Base-by-base conservation (phyloP, 1,139 yeast species). In the Magnusiomyces starmeri region DNA sequence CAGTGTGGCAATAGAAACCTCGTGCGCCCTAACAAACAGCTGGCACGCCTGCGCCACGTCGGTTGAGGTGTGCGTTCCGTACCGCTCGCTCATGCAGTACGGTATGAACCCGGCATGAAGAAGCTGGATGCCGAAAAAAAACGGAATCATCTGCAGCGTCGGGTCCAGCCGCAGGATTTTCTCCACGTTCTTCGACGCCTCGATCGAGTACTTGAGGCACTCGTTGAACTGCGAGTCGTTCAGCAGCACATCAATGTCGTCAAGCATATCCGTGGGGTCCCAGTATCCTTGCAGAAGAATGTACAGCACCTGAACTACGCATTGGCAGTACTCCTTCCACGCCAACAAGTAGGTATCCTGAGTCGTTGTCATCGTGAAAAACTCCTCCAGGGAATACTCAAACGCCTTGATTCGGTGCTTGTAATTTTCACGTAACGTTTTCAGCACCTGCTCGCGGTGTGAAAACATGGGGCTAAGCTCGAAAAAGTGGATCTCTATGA, bases 11-110 rank as follows among this genome's bases (percentile, higher is more conserved):
- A 65, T 63, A 47, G 68, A 64, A 20, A 64, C 68, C 49, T 65
- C 69, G 47, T 65, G 69, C 4, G 69, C 69, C 7, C 68, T 60
- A 3, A 65, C 65, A 41, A 65, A 60, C 4, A 62, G 57, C 51
- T 66, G 68, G 50, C 68, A 63, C 1, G 68, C 68, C 37, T 61
- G 63, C 9, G 64, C 60, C 27, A 66, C 65, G 34, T 65, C 69
- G 24, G 62, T 62, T 24, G 65, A 60, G 7, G 66, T 65, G 34
- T 63, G 62, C 4, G 61, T 57, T 40, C 63, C 69, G 20, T 62
- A 62, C 32, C 64, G 59, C 43, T 66, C 70, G 41, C 60, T 56
- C 56, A 61, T 49, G 57, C 61, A 55, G 53, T 65, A 57, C 52
- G 63, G 60, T n/a, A 64, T 57, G 44, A 64, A 61, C 14, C 65